Base-by-base conservation (phyloP, 116 monocot species). In the Papilionanthe hybrid region DNA sequence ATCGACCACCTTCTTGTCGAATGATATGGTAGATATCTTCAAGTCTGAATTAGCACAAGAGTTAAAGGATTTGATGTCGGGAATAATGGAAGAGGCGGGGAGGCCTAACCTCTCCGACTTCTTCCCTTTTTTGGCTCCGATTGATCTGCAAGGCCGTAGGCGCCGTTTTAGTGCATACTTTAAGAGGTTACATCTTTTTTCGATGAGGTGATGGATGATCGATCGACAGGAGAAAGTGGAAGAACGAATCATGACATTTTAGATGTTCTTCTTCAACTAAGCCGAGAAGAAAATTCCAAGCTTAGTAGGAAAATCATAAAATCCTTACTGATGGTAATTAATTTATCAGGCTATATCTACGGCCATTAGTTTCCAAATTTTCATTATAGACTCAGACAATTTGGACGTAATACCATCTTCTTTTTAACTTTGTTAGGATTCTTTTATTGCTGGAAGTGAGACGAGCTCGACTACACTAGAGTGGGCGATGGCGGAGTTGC, bases 401-500 rank as follows among this genome's bases (percentile, higher is more conserved):
- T n/a, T n/a, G n/a, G n/a, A n/a, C n/a, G n/a, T n/a, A n/a, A n/a
- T n/a, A n/a, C n/a, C n/a, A 49, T 9, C 23, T 82, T n/a, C 27
- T 72, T 37, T 3, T 41, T 18, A 72, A 25, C 4, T 73, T 37
- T 27, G 30, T 69, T 22, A 85, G 88, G 85, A 88, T n/a, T 29
- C 79, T 5, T 89, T 88, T 71, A 43, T 49, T 5, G 84, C 58
- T 0, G 88, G 88, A 9, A 82, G 42, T 1, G 84, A 84, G 3
- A 78, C 87, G 2, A 87, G 60, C 79, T 78, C 85, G 18, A 81
- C 32, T 44, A 80, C 75, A 12, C 42, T 85, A 42, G 84, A 84
- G 45, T 87, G 87, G 84, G 84, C 87, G n/a, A 87, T 87, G 87
- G 75, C 78, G 0, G 87, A 88, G 49, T 67, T 88, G 69, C 84